Evolutionary conservation across 2,329 filamentous ascomycete species (phyloP).

Genomic region (Diaporthe eres): DNA sequence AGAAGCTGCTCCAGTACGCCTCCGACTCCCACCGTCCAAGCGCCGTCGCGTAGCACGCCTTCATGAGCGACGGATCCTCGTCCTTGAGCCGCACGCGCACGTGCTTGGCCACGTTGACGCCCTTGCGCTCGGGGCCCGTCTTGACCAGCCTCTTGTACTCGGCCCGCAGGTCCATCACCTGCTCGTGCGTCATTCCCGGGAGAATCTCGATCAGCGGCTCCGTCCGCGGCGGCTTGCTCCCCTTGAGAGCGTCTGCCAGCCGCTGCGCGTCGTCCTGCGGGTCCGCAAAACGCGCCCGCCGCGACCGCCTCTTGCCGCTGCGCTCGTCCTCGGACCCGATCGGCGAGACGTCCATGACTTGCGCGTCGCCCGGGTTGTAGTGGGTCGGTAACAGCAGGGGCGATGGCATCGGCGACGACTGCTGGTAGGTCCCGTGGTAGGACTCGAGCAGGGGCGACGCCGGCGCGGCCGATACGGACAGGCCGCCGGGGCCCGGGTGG

Average conservation of each 20-base stretch:
- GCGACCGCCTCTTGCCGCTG: slow-evolving; percentile 60
- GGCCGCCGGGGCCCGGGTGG: slow-evolving; percentile 51
- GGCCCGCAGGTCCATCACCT: slow-evolving; percentile 85
- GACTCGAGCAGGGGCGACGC: slow-evolving; percentile 90
- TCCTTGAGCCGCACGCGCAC: slow-evolving; percentile 84
- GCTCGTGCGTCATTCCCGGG: slow-evolving; percentile 86
- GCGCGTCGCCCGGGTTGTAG: slow-evolving; percentile 65
- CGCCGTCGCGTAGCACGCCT: slow-evolving; percentile 90
- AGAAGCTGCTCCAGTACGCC: slow-evolving; percentile 98
- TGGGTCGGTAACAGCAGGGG: slow-evolving; percentile 73
- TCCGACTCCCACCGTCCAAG: slow-evolving; percentile 93
- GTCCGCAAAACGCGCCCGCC: slow-evolving; percentile 86
- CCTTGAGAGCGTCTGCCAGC: slow-evolving; percentile 81
- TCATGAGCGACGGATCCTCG: slow-evolving; percentile 82
- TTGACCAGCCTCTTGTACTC: slow-evolving; percentile 95
- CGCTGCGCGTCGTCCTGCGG: slow-evolving; percentile 82
- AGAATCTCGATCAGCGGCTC: slow-evolving; percentile 85
- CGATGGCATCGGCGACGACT: slow-evolving; percentile 94
- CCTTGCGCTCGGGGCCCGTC: slow-evolving; percentile 78
- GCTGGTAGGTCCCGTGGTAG: slow-evolving; percentile 94
- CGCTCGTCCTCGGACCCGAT: slow-evolving; percentile 64
- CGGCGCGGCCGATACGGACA: slow-evolving; percentile 70
- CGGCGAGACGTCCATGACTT: slow-evolving; percentile 66
- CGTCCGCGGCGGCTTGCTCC: slow-evolving; percentile 75
- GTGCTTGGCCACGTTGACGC: slow-evolving; percentile 89